phyloP scores from a whole-genome alignment of 1,284 basidiomycete species.

The Meira nashicola region DNA sequence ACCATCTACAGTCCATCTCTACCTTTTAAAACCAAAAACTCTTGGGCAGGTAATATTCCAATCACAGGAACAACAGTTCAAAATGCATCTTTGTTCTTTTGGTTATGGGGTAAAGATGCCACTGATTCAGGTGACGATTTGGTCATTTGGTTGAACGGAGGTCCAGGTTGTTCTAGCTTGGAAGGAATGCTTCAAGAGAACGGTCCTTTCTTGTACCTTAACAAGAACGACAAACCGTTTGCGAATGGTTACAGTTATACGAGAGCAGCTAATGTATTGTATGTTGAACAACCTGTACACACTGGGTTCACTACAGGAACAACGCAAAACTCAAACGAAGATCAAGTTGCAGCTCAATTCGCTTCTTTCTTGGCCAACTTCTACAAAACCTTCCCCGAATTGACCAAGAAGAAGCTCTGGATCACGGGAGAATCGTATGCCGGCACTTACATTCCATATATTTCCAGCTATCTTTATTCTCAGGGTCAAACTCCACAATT shows the following conservation, averaged over 20 bases:
- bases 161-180: slow-evolving; percentile 67
- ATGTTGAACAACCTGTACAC: slow-evolving; percentile 76
- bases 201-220: slow-evolving; percentile 67
- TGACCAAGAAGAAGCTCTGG: slow-evolving; percentile 28
- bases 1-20: background rate
- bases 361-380: slow-evolving; percentile 41
- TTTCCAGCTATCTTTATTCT: slow-evolving; percentile 6
- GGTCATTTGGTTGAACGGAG: slow-evolving; percentile 64
- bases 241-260: slow-evolving; percentile 73
- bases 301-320: slow-evolving; percentile 73
- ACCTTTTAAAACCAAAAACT: slow-evolving; percentile 2
- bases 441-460: slow-evolving; percentile 67
- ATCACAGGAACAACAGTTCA: background rate
- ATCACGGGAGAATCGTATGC: slow-evolving; percentile 66
- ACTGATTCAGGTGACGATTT: slow-evolving; percentile 67
- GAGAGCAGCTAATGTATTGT: slow-evolving; percentile 67
- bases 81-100: slow-evolving; percentile 61
- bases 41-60: slow-evolving; percentile 1
- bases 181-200: slow-evolving; percentile 76
- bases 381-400: slow-evolving; percentile 31
- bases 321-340: slow-evolving; percentile 59
- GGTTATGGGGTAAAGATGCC: slow-evolving; percentile 75
- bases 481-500: slow-evolving; percentile 24
- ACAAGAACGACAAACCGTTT: slow-evolving; percentile 64
- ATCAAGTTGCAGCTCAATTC: slow-evolving; percentile 51